Evolutionary conservation across 2,329 filamentous ascomycete species (phyloP).

Genomic region (Alternaria sp.): DNA sequence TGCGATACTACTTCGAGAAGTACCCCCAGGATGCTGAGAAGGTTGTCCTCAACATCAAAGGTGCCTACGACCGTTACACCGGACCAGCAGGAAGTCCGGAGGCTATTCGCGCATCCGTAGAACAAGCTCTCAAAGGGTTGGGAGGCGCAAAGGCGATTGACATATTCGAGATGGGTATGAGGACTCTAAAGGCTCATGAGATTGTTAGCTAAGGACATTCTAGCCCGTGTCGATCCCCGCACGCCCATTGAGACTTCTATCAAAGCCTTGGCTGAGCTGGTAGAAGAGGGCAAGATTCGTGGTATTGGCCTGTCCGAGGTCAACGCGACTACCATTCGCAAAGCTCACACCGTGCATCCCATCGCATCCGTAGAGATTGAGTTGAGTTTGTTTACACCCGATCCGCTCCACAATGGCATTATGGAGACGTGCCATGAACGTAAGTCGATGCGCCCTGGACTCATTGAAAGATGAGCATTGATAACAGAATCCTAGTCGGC

Average conservation of each 20-base stretch:
- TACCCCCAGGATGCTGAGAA: conserved; percentile 57
- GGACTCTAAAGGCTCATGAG: not conserved
- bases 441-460: not conserved
- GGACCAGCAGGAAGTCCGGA: not conserved
- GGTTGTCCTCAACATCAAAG: conserved; percentile 50
- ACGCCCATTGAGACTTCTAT: conserved; percentile 52
- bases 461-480: no score
- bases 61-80: not conserved
- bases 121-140: not conserved
- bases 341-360: conserved; percentile 59
- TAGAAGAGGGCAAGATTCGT: conserved; percentile 47
- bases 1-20: conserved; percentile 57
- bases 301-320: conserved; percentile 53
- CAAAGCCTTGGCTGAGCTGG: conserved; percentile 30
- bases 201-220: not conserved
- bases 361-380: conserved; percentile 67
- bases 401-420: conserved; percentile 64
- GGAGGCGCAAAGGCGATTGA: not conserved
- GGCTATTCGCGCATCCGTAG: not conserved
- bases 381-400: conserved; percentile 62
- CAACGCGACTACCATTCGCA: conserved; percentile 52
- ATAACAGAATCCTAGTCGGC: conserved; percentile 46
- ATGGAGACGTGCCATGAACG: conserved; percentile 56
- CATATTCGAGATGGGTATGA: not conserved
- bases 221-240: not conserved